Evolutionary conservation across 225 moss, liverwort and hornwort species (phyloP).

Genomic region (Lunularia cruciata): DNA sequence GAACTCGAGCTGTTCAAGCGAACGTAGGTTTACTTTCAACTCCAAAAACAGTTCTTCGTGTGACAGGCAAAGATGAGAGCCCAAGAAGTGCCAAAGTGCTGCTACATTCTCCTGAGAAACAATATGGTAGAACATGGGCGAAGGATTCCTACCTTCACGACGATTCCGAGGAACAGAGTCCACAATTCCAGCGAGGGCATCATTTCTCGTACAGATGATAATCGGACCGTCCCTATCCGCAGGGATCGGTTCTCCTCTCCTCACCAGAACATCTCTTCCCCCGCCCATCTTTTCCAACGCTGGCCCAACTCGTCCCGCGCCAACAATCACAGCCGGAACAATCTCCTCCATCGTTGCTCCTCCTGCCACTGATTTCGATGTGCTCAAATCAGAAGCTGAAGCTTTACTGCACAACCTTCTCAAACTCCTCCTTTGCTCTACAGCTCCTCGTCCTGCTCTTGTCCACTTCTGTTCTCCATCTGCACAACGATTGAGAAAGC

Average conservation of each 20-base stretch:
- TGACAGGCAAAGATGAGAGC: too few relatives aligned
- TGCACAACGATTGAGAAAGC: too few relatives aligned
- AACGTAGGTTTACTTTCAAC: too few relatives aligned
- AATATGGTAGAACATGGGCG: background rate
- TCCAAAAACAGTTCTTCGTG: too few relatives aligned
- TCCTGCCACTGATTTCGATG: conserved; percentile 13
- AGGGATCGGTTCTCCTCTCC: conserved; percentile 57
- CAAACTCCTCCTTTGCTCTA: too few relatives aligned
- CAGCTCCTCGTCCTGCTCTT: too few relatives aligned
- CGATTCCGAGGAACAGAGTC: conserved; percentile 57
- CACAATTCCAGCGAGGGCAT: conserved; percentile 56
- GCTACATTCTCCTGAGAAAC: background rate
- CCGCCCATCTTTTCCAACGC: conserved; percentile 77
- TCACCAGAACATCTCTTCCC: conserved; percentile 51
- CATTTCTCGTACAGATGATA: conserved; percentile 82
- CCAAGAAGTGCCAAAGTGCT: background rate
- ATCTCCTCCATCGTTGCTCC: conserved; percentile 22
- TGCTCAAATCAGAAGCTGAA: conserved; percentile 26
- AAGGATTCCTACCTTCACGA: conserved; percentile 42
- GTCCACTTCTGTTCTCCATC: too few relatives aligned
- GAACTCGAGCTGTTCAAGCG: too few relatives aligned
- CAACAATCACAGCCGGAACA: conserved; percentile 55
- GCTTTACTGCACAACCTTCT: background rate
- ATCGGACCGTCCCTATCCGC: conserved; percentile 65
- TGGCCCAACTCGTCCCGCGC: conserved; percentile 74